Evolutionary conservation across 75 land plant genomes (phyloP).

Genomic region (Pinus tabuliformis): DNA sequence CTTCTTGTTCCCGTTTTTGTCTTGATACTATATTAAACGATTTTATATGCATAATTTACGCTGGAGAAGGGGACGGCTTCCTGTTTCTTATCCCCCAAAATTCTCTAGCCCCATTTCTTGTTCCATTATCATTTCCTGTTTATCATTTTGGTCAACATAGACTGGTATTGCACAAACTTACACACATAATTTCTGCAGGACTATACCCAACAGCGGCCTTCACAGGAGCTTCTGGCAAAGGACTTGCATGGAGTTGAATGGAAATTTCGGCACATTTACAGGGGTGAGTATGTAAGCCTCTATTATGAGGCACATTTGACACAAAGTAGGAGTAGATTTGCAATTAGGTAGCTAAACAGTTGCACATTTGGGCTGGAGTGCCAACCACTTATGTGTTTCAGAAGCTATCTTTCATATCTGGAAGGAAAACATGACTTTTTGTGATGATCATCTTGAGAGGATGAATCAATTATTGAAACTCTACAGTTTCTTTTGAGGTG

Average conservation of each 20-base stretch:
- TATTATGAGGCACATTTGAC: not conserved
- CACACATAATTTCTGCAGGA: constrained; percentile 40
- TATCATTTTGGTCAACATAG: not conserved
- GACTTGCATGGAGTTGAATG: constrained; percentile 84
- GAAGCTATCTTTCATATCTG: not conserved
- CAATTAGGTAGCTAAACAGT: not conserved
- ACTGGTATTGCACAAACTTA: not conserved
- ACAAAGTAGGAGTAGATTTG: not conserved
- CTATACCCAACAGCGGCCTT: constrained; percentile 77
- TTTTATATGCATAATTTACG: too few relatives aligned
- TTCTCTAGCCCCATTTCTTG: not conserved
- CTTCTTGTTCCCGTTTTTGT: too few relatives aligned
- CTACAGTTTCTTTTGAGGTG: not conserved
- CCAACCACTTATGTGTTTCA: not conserved
- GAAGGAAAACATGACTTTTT: not conserved
- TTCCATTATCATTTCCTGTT: not conserved
- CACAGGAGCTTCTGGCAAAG: constrained; percentile 83
- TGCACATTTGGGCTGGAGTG: not conserved
- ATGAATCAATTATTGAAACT: not conserved
- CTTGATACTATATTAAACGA: too few relatives aligned
- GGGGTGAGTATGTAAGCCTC: constrained; percentile 39
- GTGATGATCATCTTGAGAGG: not conserved
- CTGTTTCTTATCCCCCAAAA: too few relatives aligned
- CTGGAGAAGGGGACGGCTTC: too few relatives aligned
- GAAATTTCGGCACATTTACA: constrained; percentile 81